Evolutionary conservation across 2,329 filamentous ascomycete genomes (phyloP).

Genomic region (Colletotrichum sp.): DNA sequence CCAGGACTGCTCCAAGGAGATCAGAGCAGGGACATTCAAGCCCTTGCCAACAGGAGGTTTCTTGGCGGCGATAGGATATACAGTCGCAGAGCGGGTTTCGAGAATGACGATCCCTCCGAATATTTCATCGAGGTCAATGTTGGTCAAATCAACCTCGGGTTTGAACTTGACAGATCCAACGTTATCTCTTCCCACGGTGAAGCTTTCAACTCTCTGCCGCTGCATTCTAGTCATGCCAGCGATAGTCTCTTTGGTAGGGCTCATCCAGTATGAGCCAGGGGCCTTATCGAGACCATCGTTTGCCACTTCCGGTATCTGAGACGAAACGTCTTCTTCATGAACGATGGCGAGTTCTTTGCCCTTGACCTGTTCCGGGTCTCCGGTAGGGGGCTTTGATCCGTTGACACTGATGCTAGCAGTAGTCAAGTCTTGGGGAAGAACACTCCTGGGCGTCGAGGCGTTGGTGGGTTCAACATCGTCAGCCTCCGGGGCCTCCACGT

Average conservation of each 20-base stretch:
- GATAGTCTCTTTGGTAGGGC: slow-evolving; percentile 76
- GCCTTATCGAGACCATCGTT: slow-evolving; percentile 45
- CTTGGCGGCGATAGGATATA: slow-evolving; percentile 77
- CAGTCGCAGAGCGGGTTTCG: slow-evolving; percentile 79
- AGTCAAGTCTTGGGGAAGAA: neutral
- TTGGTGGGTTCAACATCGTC: slow-evolving; percentile 1
- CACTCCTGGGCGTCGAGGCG: neutral
- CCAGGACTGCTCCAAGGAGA: slow-evolving; percentile 92
- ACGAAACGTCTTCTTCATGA: slow-evolving; percentile 66
- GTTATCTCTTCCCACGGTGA: slow-evolving; percentile 82
- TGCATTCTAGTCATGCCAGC: slow-evolving; percentile 81
- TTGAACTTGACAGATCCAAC: slow-evolving; percentile 85
- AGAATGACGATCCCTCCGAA: slow-evolving; percentile 79
- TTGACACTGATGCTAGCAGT: neutral
- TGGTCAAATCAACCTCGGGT: slow-evolving; percentile 80
- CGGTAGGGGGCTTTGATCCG: slow-evolving; percentile 29
- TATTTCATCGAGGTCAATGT: slow-evolving; percentile 80
- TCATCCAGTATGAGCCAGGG: slow-evolving; percentile 87
- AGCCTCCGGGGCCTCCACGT: slow-evolving; percentile 38
- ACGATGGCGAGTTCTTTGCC: slow-evolving; percentile 82
- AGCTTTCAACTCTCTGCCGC: slow-evolving; percentile 73
- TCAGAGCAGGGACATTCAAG: slow-evolving; percentile 87
- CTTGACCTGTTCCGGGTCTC: slow-evolving; percentile 73
- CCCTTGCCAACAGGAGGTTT: slow-evolving; percentile 89
- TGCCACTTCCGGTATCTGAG: slow-evolving; percentile 30